Percentiles rank a stretch among this genome's conserved stretches.
These are phyloP conservation scores for Aspergillus latus DNA, from an alignment of 2,329 filamentous ascomycete species.

Conservation along the genomic window DNA sequence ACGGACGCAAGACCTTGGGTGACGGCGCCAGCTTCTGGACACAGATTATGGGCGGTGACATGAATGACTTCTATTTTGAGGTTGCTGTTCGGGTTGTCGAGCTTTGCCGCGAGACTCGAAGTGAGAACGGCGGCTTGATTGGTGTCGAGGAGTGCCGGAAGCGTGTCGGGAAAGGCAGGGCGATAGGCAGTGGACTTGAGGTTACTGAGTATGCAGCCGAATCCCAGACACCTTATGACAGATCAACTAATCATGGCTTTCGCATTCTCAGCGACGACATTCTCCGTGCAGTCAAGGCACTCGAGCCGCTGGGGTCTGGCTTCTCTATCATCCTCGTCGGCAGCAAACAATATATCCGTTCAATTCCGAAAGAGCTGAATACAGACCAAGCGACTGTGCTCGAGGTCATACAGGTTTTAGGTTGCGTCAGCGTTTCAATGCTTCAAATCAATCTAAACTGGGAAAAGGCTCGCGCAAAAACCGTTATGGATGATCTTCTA, in stretches of 20 bases:
- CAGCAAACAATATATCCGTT: conserved; percentile 81
- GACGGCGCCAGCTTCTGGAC: conserved; percentile 76
- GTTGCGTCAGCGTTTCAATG: conserved; percentile 88
- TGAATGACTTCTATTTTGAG: conserved; percentile 99
- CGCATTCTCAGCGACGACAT: conserved; percentile 70
- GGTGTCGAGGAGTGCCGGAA: conserved; percentile 78
- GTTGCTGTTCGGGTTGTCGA: conserved; percentile 94
- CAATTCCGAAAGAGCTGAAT: conserved; percentile 91
- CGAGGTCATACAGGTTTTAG: conserved; percentile 84
- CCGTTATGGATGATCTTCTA: conserved; percentile 85
- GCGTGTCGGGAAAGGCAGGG: conserved; percentile 68
- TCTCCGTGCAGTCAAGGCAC: conserved; percentile 79
- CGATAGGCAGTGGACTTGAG: conserved; percentile 72
- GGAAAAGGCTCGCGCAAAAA: conserved; percentile 80
- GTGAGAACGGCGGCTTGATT: conserved; percentile 90
- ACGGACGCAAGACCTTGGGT: conserved; percentile 45
- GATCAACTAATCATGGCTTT: neutral
- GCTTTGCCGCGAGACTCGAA: conserved; percentile 79
- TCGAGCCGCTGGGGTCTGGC: conserved; percentile 82
- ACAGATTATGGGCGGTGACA: conserved; percentile 82
- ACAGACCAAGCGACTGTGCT: conserved; percentile 90
- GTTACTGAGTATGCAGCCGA: conserved; percentile 68
- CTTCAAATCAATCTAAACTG: conserved; percentile 81
- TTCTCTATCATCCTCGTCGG: conserved; percentile 85
- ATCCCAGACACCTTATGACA: neutral